Evolutionary conservation across 352 stramenopile genomes (phyloP).

Genomic region (Globisporangium orthogonon): DNA sequence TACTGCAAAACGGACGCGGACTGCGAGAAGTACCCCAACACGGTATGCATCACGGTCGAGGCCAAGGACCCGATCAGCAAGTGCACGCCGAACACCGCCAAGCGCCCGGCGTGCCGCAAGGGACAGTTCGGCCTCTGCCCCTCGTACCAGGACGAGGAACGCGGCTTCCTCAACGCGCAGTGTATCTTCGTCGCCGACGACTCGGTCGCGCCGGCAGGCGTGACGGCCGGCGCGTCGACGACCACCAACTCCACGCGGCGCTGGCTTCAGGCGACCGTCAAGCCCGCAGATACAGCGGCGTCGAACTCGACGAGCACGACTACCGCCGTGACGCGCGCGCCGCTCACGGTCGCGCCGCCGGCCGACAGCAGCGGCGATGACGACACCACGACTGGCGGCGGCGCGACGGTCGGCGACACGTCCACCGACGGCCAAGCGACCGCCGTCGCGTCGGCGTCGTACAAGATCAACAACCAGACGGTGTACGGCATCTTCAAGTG

Average conservation of each 20-base stretch:
- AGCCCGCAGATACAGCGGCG: neutral
- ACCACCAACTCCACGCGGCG: conserved; percentile 2
- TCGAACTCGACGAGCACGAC: conserved; percentile 10
- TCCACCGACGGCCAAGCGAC: conserved; percentile 15
- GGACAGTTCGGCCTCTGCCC: conserved; percentile 65
- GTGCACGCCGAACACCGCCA: conserved; percentile 75
- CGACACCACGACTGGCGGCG: neutral
- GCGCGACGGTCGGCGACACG: conserved; percentile 15
- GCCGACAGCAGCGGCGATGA: neutral
- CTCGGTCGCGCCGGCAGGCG: conserved; percentile 14
- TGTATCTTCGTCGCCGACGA: conserved; percentile 79
- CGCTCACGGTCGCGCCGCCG: conserved; percentile 1
- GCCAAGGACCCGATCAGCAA: conserved; percentile 69
- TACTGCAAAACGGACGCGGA: conserved; percentile 64
- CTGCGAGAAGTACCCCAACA: conserved; percentile 56
- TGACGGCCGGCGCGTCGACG: neutral
- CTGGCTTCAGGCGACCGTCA: conserved; percentile 1
- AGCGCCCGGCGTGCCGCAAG: conserved; percentile 57
- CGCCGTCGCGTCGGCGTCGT: conserved; percentile 23
- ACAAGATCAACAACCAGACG: conserved; percentile 45
- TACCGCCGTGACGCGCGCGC: neutral
- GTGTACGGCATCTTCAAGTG: conserved; percentile 54
- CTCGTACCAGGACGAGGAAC: conserved; percentile 68
- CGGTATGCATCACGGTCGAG: conserved; percentile 74
- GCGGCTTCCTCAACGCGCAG: conserved; percentile 77